These are phyloP conservation scores for Auricularia sp. DNA, from an alignment of 768 basidiomycete genomes.

Conservation along the genomic window DNA sequence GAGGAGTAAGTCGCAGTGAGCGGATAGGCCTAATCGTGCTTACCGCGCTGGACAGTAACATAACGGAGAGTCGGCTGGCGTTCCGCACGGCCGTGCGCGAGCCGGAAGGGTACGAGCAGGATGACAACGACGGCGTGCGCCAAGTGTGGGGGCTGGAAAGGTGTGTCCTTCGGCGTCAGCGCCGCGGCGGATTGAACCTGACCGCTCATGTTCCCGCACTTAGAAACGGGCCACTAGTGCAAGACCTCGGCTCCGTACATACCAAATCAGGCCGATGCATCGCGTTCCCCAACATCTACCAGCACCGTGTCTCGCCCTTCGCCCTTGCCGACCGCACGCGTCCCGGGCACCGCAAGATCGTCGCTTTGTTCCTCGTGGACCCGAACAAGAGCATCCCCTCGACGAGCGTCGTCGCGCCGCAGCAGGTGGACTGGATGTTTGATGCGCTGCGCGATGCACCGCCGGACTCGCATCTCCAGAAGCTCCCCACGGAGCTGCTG, in stretches of 20 bases:
- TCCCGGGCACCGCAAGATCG: conserved; percentile 32
- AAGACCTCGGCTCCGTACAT: conserved; percentile 27
- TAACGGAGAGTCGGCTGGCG: conserved; percentile 24
- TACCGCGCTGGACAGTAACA: conserved; percentile 27
- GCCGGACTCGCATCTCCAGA: conserved; percentile 19
- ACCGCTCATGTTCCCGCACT: not conserved
- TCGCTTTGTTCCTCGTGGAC: conserved; percentile 38
- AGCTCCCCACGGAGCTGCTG: conserved; percentile 36
- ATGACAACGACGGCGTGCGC: conserved; percentile 36
- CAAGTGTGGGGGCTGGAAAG: conserved; percentile 42
- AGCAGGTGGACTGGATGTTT: conserved; percentile 37
- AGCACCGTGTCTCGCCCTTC: conserved; percentile 29
- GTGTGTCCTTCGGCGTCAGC: conserved; percentile 31
- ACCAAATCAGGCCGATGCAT: conserved; percentile 29
- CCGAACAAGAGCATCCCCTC: conserved; percentile 27
- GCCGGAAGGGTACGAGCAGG: conserved; percentile 33
- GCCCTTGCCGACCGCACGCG: conserved; percentile 29
- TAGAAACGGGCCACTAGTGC: conserved; percentile 12
- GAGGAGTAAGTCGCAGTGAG: conserved; percentile 21
- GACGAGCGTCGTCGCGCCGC: conserved; percentile 37
- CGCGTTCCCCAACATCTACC: conserved; percentile 47
- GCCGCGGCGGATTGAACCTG: not conserved
- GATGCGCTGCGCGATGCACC: conserved; percentile 19
- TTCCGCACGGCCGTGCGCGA: conserved; percentile 45
- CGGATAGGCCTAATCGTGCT: no score